A percentile compares a stretch with the other conserved stretches of the same genome.
These are phyloP conservation scores for Panaeolus cyanescens DNA, from an alignment of 768 basidiomycete genomes.

Conservation along the genomic window DNA sequence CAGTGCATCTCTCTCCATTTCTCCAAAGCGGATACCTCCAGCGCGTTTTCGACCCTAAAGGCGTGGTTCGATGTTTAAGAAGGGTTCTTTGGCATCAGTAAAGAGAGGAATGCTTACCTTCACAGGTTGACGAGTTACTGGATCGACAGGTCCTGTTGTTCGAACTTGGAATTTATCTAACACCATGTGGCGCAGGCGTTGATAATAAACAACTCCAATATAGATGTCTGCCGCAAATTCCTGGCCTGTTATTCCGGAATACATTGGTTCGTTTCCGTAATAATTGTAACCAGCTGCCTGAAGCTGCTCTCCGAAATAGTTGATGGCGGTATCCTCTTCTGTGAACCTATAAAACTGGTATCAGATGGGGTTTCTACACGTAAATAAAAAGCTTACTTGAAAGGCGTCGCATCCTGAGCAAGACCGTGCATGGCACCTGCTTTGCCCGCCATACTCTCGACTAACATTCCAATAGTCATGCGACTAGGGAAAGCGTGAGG, in stretches of 20 bases:
- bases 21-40: slow-evolving; percentile 98
- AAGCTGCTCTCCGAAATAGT: slow-evolving; percentile 97
- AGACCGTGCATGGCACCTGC: slow-evolving; percentile 98
- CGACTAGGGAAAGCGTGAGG: slow-evolving; percentile 99
- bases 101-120: too few species aligned
- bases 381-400: slow-evolving; percentile 64
- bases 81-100: too few species aligned
- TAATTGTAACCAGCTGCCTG: slow-evolving; percentile 96
- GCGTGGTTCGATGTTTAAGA: background rate
- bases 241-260: slow-evolving; percentile 97
- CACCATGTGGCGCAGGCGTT: slow-evolving; percentile 98
- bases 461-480: slow-evolving; percentile 99
- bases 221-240: slow-evolving; percentile 99
- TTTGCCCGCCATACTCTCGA: slow-evolving; percentile 99
- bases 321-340: slow-evolving; percentile 95
- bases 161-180: slow-evolving; percentile 99
- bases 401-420: slow-evolving; percentile 98
- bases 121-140: slow-evolving; percentile 93
- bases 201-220: slow-evolving; percentile 97
- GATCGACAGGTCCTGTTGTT: slow-evolving; percentile 96
- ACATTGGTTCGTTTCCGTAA: slow-evolving; percentile 99
- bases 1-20: slow-evolving; percentile 99
- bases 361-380: slow-evolving; percentile 13
- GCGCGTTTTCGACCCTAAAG: slow-evolving; percentile 92
- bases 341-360: slow-evolving; percentile 75